Conservation (phyloP, 345 rosid species). For the Gossypium turneri region DNA sequence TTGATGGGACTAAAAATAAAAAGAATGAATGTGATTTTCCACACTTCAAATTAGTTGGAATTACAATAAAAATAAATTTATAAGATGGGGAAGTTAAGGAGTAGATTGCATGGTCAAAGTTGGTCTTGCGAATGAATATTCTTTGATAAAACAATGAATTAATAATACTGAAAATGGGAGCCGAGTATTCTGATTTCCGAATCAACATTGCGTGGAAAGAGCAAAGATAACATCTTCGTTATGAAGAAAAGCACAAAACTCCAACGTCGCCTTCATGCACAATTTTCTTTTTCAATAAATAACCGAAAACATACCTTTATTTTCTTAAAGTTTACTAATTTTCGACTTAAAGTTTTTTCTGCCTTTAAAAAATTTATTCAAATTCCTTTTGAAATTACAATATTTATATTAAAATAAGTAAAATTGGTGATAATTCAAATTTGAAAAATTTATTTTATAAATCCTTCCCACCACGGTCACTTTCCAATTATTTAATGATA, state of each 20-base stretch:
- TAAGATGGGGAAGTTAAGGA: too few species aligned
- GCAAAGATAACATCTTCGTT: constrained; percentile 5
- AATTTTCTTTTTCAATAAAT: background rate
- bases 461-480: too few species aligned
- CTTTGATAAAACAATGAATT: background rate
- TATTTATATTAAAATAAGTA: too few species aligned
- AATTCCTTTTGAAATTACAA: too few species aligned
- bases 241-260: constrained; percentile 13
- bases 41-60: too few species aligned
- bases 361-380: too few species aligned
- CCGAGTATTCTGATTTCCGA: background rate
- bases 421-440: too few species aligned
- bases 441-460: too few species aligned
- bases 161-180: background rate
- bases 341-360: background rate
- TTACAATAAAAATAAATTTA: too few species aligned
- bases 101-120: background rate
- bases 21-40: too few species aligned
- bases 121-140: background rate
- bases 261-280: background rate
- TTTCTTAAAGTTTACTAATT: background rate
- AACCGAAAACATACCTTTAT: background rate
- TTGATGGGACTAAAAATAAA: too few species aligned
- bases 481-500: too few species aligned
- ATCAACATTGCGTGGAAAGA: constrained; percentile 17